Evolutionary conservation across 108 stramenopile genomes (phyloP).

Genomic region (Chaetoceros tenuissimus): DNA sequence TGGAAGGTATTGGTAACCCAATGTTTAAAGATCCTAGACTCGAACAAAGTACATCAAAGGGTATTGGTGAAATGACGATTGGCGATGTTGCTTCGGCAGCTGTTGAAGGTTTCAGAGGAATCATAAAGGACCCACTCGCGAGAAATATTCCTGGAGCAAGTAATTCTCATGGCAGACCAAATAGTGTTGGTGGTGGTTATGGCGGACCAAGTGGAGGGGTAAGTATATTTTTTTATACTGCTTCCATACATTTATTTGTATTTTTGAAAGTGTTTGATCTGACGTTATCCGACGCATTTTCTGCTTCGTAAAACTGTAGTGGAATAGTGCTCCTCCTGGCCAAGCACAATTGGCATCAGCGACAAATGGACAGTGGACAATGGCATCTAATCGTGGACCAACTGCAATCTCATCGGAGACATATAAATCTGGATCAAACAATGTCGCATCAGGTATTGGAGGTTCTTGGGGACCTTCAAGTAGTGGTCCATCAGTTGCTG

Average conservation of each 20-base stretch:
- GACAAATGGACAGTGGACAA: conserved; percentile 85
- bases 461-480: conserved; percentile 40
- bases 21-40: conserved; percentile 80
- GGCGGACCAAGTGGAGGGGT: conserved; percentile 14
- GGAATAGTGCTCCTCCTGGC: conserved; percentile 54
- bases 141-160: conserved; percentile 22
- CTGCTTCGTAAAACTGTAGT: conserved; percentile 10
- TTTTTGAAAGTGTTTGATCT: neutral
- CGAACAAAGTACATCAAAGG: conserved; percentile 8
- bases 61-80: conserved; percentile 19
- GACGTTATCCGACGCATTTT: neutral
- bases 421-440: neutral
- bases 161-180: neutral
- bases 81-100: conserved; percentile 41
- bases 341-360: conserved; percentile 51
- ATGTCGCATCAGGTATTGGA: conserved; percentile 42
- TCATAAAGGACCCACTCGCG: conserved; percentile 86
- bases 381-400: conserved; percentile 82
- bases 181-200: conserved; percentile 17
- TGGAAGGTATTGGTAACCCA: conserved; percentile 90
- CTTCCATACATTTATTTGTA: neutral
- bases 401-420: conserved; percentile 33
- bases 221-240: neutral
- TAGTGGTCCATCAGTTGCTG: conserved; percentile 12
- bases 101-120: conserved; percentile 58